phyloP scores from a whole-genome alignment of 805 yeast genomes.

The Vanderwaltozyma yarrowii region DNA sequence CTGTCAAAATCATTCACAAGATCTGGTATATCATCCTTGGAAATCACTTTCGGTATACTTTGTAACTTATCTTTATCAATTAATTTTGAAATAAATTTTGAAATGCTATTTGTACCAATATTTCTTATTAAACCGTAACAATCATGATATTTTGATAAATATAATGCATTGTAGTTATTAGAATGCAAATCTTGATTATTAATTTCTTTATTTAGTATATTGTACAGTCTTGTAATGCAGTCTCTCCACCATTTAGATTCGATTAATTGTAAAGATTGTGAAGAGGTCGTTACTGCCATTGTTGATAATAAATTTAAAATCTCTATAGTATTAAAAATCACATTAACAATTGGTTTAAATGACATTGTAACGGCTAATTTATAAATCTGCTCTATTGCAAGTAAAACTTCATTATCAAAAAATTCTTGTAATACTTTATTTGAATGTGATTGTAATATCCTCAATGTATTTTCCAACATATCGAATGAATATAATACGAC shows the following conservation, averaged over 20 bases:
- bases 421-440: slow-evolving; percentile 9
- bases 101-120: slow-evolving; percentile 20
- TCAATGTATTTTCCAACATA: slow-evolving; percentile 39
- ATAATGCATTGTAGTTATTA: slow-evolving; percentile 4
- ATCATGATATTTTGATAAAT: slow-evolving; percentile 11
- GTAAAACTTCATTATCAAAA: slow-evolving; percentile 13
- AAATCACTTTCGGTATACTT: slow-evolving; percentile 18
- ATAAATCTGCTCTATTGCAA: slow-evolving; percentile 25
- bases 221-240: slow-evolving; percentile 15
- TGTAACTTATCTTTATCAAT: slow-evolving; percentile 14
- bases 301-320: slow-evolving; percentile 37
- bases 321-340: slow-evolving; percentile 44
- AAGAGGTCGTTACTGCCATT: slow-evolving; percentile 5
- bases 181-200: slow-evolving; percentile 7
- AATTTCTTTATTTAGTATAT: slow-evolving; percentile 14
- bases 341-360: slow-evolving; percentile 41
- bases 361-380: slow-evolving; percentile 35
- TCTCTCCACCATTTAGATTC: slow-evolving; percentile 21
- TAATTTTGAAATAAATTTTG: slow-evolving; percentile 14
- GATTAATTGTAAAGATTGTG: neutral
- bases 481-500: slow-evolving; percentile 44
- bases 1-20: slow-evolving; percentile 4
- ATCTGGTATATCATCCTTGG: slow-evolving; percentile 16
- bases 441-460: slow-evolving; percentile 16
- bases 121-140: slow-evolving; percentile 20